These are phyloP conservation scores for Kernera saxatilis DNA, from an alignment of 345 rosid species.

Conservation along the genomic window DNA sequence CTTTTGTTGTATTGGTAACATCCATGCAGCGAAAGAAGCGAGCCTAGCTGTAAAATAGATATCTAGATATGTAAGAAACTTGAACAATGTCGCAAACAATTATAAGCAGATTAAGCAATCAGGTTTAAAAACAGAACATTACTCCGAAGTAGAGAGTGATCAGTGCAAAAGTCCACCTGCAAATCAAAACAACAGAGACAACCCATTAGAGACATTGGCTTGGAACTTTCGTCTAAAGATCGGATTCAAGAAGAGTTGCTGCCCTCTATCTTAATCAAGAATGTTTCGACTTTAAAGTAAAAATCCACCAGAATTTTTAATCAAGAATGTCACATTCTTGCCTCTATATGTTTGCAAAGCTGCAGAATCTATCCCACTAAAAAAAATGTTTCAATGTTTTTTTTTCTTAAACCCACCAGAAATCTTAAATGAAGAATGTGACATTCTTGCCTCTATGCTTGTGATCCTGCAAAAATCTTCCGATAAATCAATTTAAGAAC, in stretches of 20 bases:
- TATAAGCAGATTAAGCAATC: background rate
- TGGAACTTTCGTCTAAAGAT: background rate
- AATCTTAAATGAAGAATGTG: background rate
- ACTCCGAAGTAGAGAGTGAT: slow-evolving; percentile 83
- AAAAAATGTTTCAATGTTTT: background rate
- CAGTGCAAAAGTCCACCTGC: slow-evolving; percentile 88
- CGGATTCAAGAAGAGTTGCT: background rate
- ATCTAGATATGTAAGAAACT: slow-evolving; percentile 8
- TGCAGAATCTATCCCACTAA: background rate
- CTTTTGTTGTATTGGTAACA: slow-evolving; percentile 63
- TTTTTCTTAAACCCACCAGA: background rate
- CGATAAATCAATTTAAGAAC: background rate
- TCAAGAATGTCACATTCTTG: background rate
- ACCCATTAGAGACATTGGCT: background rate
- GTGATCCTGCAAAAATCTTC: background rate
- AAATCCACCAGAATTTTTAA: background rate
- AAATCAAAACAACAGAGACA: slow-evolving; percentile 20
- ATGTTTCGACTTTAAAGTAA: no score
- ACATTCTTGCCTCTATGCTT: background rate
- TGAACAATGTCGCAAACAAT: background rate
- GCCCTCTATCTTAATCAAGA: no score
- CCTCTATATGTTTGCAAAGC: background rate
- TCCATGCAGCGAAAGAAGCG: slow-evolving; percentile 65
- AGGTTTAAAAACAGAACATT: slow-evolving; percentile 25
- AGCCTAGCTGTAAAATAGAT: slow-evolving; percentile 54